Evolutionary conservation across 2,329 filamentous ascomycete species (phyloP).

Genomic region (Laburnicola sp.): DNA sequence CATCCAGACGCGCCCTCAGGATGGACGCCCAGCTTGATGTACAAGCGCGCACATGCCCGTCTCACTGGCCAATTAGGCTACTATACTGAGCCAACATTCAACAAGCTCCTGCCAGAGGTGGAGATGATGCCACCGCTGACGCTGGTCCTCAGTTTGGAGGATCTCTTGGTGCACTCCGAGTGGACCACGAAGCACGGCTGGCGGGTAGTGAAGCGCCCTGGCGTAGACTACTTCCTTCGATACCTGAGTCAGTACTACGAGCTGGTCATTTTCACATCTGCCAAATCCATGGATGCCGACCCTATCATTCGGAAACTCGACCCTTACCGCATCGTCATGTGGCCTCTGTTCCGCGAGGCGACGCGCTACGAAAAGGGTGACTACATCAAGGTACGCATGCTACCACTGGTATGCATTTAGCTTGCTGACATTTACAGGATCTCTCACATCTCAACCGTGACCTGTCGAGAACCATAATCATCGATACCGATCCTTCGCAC

Average conservation of each 20-base stretch:
- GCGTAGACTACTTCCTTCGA: conserved; percentile 94
- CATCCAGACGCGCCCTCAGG: conserved; percentile 77
- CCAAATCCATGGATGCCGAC: conserved; percentile 81
- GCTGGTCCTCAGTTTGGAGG: conserved; percentile 87
- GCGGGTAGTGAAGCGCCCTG: conserved; percentile 91
- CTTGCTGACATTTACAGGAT: conserved; percentile 61
- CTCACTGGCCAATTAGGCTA: conserved; percentile 78
- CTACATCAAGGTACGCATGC: conserved; percentile 78
- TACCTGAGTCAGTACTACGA: conserved; percentile 99
- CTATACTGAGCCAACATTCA: conserved; percentile 94
- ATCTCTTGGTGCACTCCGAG: conserved; percentile 90
- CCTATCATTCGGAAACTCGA: conserved; percentile 91
- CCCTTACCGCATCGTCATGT: conserved; percentile 92
- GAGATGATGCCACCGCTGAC: conserved; percentile 87
- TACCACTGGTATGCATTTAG: not conserved
- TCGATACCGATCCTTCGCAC: conserved; percentile 83
- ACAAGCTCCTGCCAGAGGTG: conserved; percentile 83
- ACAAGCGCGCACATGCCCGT: conserved; percentile 75
- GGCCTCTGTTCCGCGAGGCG: conserved; percentile 93
- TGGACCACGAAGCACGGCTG: conserved; percentile 95
- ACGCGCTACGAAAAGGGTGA: conserved; percentile 95
- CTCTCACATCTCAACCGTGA: conserved; percentile 97
- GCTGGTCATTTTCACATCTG: conserved; percentile 90
- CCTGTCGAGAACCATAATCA: conserved; percentile 89
- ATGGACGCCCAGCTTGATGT: conserved; percentile 76